Conservation (phyloP, 2,329 filamentous ascomycete species). For the Achaetomium macrosporum region DNA sequence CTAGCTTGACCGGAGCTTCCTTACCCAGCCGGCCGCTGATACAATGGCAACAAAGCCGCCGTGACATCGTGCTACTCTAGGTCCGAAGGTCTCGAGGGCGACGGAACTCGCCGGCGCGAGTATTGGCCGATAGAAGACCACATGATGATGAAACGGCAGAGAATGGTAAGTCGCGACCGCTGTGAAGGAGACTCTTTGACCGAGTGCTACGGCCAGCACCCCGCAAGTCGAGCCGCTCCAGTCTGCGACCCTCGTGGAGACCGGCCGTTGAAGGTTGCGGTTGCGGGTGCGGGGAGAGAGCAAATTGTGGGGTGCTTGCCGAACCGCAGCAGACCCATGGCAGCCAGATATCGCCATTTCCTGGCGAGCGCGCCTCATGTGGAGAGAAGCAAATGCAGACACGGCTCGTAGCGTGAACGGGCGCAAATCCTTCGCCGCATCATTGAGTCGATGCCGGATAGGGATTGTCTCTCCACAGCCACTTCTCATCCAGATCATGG, state of each 20-base stretch:
- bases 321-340: slow-evolving; percentile 5
- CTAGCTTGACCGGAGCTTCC: background rate
- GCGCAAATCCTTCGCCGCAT: background rate
- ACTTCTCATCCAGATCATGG: background rate
- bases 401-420: slow-evolving; percentile 22
- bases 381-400: slow-evolving; percentile 18
- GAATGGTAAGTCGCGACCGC: slow-evolving; percentile 15
- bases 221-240: background rate
- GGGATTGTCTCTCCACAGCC: background rate
- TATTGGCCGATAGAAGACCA: slow-evolving; percentile 7
- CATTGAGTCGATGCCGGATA: background rate
- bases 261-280: slow-evolving; percentile 7
- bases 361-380: background rate
- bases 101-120: background rate
- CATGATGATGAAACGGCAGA: slow-evolving; percentile 22
- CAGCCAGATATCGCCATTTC: background rate
- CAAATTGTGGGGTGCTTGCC: slow-evolving; percentile 3
- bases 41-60: background rate
- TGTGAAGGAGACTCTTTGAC: background rate
- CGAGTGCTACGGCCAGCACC: background rate
- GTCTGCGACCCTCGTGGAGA: background rate
- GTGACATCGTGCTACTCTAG: slow-evolving; percentile 16
- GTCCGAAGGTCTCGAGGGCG: background rate
- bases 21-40: background rate
- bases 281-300: background rate